phyloP scores from a whole-genome alignment of 768 basidiomycete genomes.

The Tulasnella sp. region DNA sequence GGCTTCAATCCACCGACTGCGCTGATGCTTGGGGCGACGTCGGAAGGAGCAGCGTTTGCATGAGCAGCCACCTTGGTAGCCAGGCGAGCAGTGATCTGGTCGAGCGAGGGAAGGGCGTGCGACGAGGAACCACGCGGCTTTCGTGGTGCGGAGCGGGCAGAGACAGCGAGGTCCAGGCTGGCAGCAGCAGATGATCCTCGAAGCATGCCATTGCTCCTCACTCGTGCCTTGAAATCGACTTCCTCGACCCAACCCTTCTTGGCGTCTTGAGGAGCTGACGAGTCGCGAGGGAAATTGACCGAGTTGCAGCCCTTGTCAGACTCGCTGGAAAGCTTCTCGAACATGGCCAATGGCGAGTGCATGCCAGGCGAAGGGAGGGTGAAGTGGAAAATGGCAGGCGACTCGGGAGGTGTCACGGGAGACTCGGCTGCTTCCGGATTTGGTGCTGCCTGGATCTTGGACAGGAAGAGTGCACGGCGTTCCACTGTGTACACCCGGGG shows the following conservation, averaged over 20 bases:
- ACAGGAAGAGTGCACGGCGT: constrained; percentile 69
- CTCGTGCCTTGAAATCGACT: constrained; percentile 48
- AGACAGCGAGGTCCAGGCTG: background rate
- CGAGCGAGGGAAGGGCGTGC: constrained; percentile 56
- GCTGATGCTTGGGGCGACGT: background rate
- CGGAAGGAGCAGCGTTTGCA: background rate
- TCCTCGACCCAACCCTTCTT: constrained; percentile 54
- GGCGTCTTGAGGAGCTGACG: background rate
- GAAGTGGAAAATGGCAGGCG: constrained; percentile 65
- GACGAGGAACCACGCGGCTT: constrained; percentile 27
- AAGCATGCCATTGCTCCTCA: constrained; percentile 17
- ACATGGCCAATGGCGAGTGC: constrained; percentile 57
- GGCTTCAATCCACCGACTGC: background rate
- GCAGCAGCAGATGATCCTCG: constrained; percentile 3
- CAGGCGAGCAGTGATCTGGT: constrained; percentile 67
- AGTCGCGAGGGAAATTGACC: constrained; percentile 14
- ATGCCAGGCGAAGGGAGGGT: constrained; percentile 65
- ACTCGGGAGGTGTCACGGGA: constrained; percentile 65
- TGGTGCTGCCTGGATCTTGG: constrained; percentile 64
- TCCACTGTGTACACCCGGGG: constrained; percentile 50
- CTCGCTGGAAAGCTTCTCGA: constrained; percentile 44
- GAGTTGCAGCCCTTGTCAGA: background rate
- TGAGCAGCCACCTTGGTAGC: background rate
- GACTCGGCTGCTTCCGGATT: constrained; percentile 54
- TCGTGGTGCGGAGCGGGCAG: constrained; percentile 39